Percentiles rank a stretch among this genome's conserved stretches.
phyloP scores from a whole-genome alignment of 2,329 filamentous ascomycete species.

The Xylariaceae sp. region DNA sequence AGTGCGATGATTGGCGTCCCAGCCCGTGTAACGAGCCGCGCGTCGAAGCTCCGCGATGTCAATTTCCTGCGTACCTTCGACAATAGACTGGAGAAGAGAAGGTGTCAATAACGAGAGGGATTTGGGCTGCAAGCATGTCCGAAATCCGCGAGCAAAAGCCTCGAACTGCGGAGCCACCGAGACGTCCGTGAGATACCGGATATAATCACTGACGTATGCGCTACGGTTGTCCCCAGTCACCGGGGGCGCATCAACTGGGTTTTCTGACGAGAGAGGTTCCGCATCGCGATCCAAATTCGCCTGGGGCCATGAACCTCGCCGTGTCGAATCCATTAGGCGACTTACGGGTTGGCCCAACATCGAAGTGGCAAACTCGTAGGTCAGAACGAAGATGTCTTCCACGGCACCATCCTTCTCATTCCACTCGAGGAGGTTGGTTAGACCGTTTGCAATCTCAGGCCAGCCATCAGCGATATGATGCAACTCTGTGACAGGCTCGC shows the following conservation, averaged over 20 bases:
- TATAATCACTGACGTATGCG: slow-evolving; percentile 78
- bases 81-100: slow-evolving; percentile 64
- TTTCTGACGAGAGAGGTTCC: slow-evolving; percentile 32
- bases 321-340: slow-evolving; percentile 46
- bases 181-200: slow-evolving; percentile 72
- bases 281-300: slow-evolving; percentile 33
- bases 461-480: slow-evolving; percentile 82
- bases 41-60: slow-evolving; percentile 67
- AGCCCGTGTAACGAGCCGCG: slow-evolving; percentile 75
- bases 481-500: slow-evolving; percentile 61
- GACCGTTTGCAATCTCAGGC: slow-evolving; percentile 71
- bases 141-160: slow-evolving; percentile 79
- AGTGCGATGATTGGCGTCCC: slow-evolving; percentile 61
- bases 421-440: slow-evolving; percentile 72
- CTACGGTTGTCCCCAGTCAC: slow-evolving; percentile 77
- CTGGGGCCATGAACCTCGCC: slow-evolving; percentile 49
- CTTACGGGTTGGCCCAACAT: slow-evolving; percentile 54
- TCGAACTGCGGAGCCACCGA: slow-evolving; percentile 72
- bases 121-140: slow-evolving; percentile 63
- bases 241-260: slow-evolving; percentile 55
- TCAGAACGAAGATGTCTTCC: slow-evolving; percentile 74
- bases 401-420: slow-evolving; percentile 68
- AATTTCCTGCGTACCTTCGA: slow-evolving; percentile 80
- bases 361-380: slow-evolving; percentile 75
- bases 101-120: slow-evolving; percentile 69